A percentile compares a stretch with the other conserved stretches of the same genome.
These are phyloP conservation scores for Athelia sp. DNA, from an alignment of 1,284 basidiomycete species.

Conservation along the genomic window DNA sequence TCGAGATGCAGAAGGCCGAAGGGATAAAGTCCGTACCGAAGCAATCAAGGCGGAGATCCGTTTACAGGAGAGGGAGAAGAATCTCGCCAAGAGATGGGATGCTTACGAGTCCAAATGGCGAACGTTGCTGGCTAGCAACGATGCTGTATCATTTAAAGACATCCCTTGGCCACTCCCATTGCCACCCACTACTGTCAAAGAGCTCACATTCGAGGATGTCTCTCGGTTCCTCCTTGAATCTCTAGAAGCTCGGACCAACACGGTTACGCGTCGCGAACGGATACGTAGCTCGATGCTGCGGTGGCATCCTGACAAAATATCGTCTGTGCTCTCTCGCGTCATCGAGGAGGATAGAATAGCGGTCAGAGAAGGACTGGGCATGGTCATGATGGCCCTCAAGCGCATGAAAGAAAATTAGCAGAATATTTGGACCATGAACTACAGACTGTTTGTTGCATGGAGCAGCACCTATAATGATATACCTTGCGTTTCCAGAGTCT, in stretches of 20 bases:
- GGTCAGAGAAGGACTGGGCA: neutral
- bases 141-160: conserved; percentile 32
- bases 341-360: conserved; percentile 36
- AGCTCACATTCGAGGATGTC: conserved; percentile 39
- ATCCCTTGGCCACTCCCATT: conserved; percentile 56
- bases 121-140: conserved; percentile 20
- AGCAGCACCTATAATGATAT: no score
- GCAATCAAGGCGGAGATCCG: conserved; percentile 36
- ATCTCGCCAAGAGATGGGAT: conserved; percentile 37
- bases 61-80: conserved; percentile 32
- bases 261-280: conserved; percentile 42
- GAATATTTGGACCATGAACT: no score
- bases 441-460: no score
- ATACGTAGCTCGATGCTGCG: conserved; percentile 55
- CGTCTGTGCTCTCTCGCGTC: conserved; percentile 43
- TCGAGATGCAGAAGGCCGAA: conserved; percentile 41
- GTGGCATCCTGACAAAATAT: conserved; percentile 75
- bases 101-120: conserved; percentile 47
- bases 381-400: neutral
- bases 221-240: conserved; percentile 50
- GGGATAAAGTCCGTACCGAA: conserved; percentile 45
- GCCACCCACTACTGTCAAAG: conserved; percentile 21
- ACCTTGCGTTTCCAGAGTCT: no score
- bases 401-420: neutral
- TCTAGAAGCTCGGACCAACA: conserved; percentile 35